Conservation (phyloP, 768 basidiomycete genomes). For the Rhodotorula diobovata region DNA sequence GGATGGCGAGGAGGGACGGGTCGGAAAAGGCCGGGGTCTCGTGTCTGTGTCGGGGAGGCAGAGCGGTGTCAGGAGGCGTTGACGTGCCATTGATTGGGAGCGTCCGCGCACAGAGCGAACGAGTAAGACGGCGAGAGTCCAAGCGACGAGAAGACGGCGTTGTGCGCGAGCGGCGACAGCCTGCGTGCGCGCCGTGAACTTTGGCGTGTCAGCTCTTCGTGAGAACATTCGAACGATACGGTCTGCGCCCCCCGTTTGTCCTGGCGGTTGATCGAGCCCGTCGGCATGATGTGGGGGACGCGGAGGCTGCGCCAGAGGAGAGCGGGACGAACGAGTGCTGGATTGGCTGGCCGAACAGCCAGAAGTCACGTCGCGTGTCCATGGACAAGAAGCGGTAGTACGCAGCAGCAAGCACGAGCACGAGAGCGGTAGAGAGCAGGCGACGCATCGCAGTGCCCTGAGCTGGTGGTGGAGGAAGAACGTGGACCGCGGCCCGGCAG, state of each 20-base stretch:
- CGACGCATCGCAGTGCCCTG: not conserved
- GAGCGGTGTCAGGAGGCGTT: too few species aligned
- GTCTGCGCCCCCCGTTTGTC: too few species aligned
- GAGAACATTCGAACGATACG: too few species aligned
- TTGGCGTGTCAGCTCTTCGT: not conserved
- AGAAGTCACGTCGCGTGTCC: constrained; percentile 1
- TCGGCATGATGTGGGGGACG: not conserved
- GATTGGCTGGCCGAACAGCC: constrained; percentile 41
- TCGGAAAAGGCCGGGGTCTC: constrained; percentile 15
- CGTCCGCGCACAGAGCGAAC: constrained; percentile 14
- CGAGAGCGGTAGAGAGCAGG: not conserved
- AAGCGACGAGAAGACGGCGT: constrained; percentile 29
- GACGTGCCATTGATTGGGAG: too few species aligned
- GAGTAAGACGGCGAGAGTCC: constrained; percentile 7
- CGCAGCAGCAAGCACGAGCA: not conserved
- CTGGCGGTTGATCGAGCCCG: too few species aligned
- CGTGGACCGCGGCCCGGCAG: too few species aligned
- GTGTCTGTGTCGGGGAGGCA: not conserved
- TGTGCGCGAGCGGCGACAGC: constrained; percentile 38
- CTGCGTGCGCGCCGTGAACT: not conserved
- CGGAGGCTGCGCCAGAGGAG: not conserved
- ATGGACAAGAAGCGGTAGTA: not conserved
- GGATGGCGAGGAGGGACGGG: not conserved
- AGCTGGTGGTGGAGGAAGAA: not conserved
- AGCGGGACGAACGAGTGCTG: constrained; percentile 7